Conservation (phyloP, 371 early-diverging fungal genomes). For the Mortierella sp. region DNA sequence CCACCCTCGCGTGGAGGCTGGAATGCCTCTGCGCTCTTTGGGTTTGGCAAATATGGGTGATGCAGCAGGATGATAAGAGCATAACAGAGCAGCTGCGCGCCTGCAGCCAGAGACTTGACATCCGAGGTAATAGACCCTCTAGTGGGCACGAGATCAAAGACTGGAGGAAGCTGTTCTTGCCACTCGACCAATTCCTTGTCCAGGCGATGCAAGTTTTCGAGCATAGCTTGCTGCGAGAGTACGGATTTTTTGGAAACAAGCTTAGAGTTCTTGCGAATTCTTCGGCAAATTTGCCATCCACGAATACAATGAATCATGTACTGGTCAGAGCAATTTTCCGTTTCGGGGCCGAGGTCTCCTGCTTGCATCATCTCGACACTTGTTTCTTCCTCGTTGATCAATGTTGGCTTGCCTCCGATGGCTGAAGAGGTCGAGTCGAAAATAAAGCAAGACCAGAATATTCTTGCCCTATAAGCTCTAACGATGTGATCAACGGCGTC, state of each 20-base stretch:
- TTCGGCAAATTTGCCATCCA: constrained; percentile 53
- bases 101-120: constrained; percentile 22
- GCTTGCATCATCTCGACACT: constrained; percentile 35
- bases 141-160: constrained; percentile 40
- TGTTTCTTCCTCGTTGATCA: constrained; percentile 54
- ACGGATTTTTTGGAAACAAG: constrained; percentile 28
- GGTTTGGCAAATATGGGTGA: constrained; percentile 52
- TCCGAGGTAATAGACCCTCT: constrained; percentile 34
- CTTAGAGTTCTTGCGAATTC: constrained; percentile 52
- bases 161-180: constrained; percentile 41
- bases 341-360: constrained; percentile 43
- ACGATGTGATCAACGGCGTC: constrained; percentile 15
- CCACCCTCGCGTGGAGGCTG: constrained; percentile 15
- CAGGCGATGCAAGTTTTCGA: constrained; percentile 34
- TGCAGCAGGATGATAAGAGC: constrained; percentile 53
- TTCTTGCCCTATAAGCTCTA: constrained; percentile 40
- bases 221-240: constrained; percentile 23
- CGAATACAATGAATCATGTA: constrained; percentile 44
- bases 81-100: constrained; percentile 47
- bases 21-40: constrained; percentile 50
- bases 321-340: constrained; percentile 45
- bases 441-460: constrained; percentile 49
- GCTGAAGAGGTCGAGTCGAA: constrained; percentile 54
- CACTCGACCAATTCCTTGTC: constrained; percentile 52
- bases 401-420: constrained; percentile 44